These are phyloP conservation scores for Monosporascus sp. DNA, from an alignment of 2,329 filamentous ascomycete species.

Conservation along the genomic window DNA sequence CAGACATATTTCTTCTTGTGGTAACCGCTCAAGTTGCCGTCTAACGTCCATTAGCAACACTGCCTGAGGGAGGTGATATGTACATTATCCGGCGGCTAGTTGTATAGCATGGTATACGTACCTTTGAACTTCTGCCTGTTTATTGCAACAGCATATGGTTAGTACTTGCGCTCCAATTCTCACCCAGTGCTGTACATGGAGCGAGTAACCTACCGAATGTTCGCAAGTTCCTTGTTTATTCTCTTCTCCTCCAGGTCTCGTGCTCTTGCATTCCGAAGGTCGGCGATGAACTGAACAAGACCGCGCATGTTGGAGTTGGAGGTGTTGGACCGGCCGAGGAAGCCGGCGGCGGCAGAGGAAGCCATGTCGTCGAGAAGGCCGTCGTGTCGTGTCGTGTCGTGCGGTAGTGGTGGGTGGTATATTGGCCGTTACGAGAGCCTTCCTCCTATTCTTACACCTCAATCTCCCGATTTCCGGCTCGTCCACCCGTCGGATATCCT, in stretches of 20 bases:
- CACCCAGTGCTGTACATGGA: neutral
- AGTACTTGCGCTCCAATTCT: constrained; percentile 5
- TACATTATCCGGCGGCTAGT: neutral
- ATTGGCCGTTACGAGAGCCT: constrained; percentile 1
- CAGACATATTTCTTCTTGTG: constrained; percentile 99
- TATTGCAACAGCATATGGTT: constrained; percentile 7
- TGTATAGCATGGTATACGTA: constrained; percentile 25
- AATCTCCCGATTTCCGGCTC: constrained; percentile 15
- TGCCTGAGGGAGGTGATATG: neutral
- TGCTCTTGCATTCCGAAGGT: constrained; percentile 88
- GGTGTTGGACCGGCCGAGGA: constrained; percentile 60
- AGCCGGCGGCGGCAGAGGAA: constrained; percentile 49
- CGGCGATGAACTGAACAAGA: constrained; percentile 96
- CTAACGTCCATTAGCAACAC: constrained; percentile 36
- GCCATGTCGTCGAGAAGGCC: constrained; percentile 40
- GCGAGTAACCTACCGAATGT: constrained; percentile 64
- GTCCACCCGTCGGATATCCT: constrained; percentile 11
- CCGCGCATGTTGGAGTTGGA: constrained; percentile 70
- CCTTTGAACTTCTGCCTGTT: constrained; percentile 87
- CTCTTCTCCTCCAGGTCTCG: constrained; percentile 96
- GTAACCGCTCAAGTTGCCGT: constrained; percentile 88
- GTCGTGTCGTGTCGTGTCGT: neutral
- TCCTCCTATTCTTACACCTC: constrained; percentile 15
- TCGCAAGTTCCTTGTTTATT: constrained; percentile 98
- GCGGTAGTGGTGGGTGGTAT: neutral